phyloP scores from a whole-genome alignment of 805 yeast species.

The Saturnispora sanitii region DNA sequence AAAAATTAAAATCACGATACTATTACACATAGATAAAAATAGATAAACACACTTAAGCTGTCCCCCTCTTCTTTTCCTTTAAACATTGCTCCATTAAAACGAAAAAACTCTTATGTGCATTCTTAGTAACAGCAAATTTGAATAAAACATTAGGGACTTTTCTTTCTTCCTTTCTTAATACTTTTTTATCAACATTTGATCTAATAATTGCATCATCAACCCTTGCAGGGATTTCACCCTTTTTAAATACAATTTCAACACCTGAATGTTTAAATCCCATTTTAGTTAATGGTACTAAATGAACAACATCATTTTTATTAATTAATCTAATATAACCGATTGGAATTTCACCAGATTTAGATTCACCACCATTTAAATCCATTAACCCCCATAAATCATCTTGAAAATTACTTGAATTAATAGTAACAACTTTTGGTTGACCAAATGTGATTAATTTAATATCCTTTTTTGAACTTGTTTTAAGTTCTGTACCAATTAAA shows the following conservation, averaged over 20 bases:
- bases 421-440: conserved; percentile 56
- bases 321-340: conserved; percentile 44
- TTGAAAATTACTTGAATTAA: conserved; percentile 38
- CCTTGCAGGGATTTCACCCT: conserved; percentile 25
- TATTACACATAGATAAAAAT: no score
- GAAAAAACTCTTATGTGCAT: not conserved
- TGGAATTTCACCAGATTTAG: conserved; percentile 5
- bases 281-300: conserved; percentile 46
- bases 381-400: conserved; percentile 38
- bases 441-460: conserved; percentile 54
- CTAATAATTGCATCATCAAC: not conserved
- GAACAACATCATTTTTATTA: conserved; percentile 50
- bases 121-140: not conserved
- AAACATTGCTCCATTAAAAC: not conserved
- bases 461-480: conserved; percentile 36
- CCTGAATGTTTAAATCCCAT: conserved; percentile 37
- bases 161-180: not conserved
- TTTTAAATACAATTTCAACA: conserved; percentile 36
- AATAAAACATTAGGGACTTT: not conserved
- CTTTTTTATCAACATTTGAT: not conserved
- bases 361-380: not conserved
- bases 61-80: not conserved
- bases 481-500: conserved; percentile 53
- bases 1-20: no score
- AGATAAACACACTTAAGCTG: no score